A percentile compares a stretch with the other conserved stretches of the same genome.
Conservation (phyloP, 768 basidiomycete species). For the Pholiota microspora region DNA sequence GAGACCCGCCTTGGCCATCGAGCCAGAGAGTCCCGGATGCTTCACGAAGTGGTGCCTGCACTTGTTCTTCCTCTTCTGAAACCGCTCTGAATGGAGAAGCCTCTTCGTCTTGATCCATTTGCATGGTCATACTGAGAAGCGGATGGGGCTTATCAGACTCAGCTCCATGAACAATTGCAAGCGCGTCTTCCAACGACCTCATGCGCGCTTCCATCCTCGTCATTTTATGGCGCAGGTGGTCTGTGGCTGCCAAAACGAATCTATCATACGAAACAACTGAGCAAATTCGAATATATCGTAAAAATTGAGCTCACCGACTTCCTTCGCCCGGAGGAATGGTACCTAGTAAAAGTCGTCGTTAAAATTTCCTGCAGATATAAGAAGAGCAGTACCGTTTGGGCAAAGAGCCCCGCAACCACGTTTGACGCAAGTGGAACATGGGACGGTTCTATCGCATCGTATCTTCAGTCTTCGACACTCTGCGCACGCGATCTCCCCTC, state of each 20-base stretch:
- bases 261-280: constrained; percentile 21
- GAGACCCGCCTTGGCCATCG: constrained; percentile 36
- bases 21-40: constrained; percentile 45
- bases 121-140: constrained; percentile 26
- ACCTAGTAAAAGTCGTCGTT: constrained; percentile 24
- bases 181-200: constrained; percentile 52
- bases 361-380: background rate
- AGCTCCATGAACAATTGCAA: constrained; percentile 44
- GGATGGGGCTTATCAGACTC: constrained; percentile 41
- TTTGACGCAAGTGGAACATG: constrained; percentile 50
- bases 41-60: constrained; percentile 28
- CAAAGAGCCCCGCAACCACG: constrained; percentile 50
- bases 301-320: constrained; percentile 36
- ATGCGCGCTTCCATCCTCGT: constrained; percentile 46
- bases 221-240: constrained; percentile 48
- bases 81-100: constrained; percentile 27
- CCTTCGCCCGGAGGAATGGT: constrained; percentile 56
- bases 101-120: constrained; percentile 31
- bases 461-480: constrained; percentile 45
- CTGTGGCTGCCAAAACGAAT: constrained; percentile 52
- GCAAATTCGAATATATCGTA: background rate
- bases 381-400: constrained; percentile 41
- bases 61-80: constrained; percentile 20
- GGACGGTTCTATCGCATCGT: constrained; percentile 35
- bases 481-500: constrained; percentile 43